Evolutionary conservation across 2,329 filamentous ascomycete genomes (phyloP).

Genomic region (Furcasterigmium furcatum): DNA sequence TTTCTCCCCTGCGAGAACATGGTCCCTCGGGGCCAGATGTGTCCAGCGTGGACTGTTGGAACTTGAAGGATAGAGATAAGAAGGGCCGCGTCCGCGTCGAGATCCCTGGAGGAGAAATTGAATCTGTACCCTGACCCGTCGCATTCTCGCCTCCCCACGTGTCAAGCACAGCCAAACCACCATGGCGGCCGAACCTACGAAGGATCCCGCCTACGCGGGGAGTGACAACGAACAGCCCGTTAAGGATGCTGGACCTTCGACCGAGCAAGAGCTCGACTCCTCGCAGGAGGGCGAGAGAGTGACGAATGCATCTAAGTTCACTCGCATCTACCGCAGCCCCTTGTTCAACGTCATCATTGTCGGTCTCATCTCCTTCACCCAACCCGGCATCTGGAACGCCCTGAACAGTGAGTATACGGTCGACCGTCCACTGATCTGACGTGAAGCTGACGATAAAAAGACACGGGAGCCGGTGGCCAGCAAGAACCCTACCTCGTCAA

Average conservation of each 20-base stretch:
- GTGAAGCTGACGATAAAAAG: constrained; percentile 5
- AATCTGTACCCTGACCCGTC: too few relatives aligned
- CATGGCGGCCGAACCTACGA: neutral
- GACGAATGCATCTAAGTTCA: constrained; percentile 23
- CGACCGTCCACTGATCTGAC: neutral
- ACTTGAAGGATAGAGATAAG: too few relatives aligned
- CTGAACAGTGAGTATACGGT: constrained; percentile 29
- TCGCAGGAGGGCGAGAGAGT: constrained; percentile 5
- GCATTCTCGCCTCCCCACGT: too few relatives aligned
- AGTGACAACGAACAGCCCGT: constrained; percentile 2
- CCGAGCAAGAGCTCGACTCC: constrained; percentile 6
- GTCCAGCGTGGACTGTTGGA: too few relatives aligned
- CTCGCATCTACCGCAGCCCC: constrained; percentile 37
- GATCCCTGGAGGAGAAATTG: too few relatives aligned
- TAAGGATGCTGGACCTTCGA: neutral
- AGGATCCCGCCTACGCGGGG: neutral
- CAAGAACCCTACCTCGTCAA: constrained; percentile 66
- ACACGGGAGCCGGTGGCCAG: constrained; percentile 60
- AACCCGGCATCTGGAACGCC: constrained; percentile 44
- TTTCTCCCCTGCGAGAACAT: too few relatives aligned
- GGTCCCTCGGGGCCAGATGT: too few relatives aligned
- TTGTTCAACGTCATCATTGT: constrained; percentile 43
- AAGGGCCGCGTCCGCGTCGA: too few relatives aligned
- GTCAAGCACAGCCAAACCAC: too few relatives aligned
- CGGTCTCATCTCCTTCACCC: constrained; percentile 38